phyloP scores from a whole-genome alignment of 169 alveolate species.

The Hepatocystis sp. region DNA sequence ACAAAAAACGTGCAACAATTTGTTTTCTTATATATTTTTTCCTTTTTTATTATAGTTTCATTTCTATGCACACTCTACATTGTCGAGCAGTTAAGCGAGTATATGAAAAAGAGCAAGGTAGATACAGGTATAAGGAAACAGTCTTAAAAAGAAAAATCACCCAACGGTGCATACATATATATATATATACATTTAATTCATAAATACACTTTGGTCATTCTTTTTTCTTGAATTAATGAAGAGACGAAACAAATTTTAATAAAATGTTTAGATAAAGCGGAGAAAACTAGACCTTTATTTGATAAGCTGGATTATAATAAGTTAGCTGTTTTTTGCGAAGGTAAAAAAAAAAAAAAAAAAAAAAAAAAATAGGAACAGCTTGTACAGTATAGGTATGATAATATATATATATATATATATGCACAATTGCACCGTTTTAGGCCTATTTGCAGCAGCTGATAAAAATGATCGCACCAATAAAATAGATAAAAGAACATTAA shows the following conservation, averaged over 20 bases:
- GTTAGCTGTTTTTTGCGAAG: slow-evolving; percentile 50
- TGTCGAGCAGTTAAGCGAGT: slow-evolving; percentile 58
- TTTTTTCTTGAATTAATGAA: slow-evolving; percentile 2
- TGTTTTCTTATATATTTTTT: slow-evolving; percentile 9
- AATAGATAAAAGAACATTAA: slow-evolving; percentile 62
- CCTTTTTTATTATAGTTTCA: slow-evolving; percentile 26
- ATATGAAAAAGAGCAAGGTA: slow-evolving; percentile 20
- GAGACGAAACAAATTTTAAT: slow-evolving; percentile 53
- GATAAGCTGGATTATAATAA: slow-evolving; percentile 31
- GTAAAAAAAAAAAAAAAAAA: slow-evolving; percentile 19
- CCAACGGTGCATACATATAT: background rate
- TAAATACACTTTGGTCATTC: no score
- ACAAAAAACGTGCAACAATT: background rate
- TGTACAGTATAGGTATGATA: slow-evolving; percentile 23
- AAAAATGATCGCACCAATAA: slow-evolving; percentile 38
- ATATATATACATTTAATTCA: background rate
- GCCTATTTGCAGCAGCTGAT: slow-evolving; percentile 65
- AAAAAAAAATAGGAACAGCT: background rate
- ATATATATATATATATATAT: no score
- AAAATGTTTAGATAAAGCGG: slow-evolving; percentile 52
- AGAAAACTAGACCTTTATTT: slow-evolving; percentile 24
- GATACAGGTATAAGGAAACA: slow-evolving; percentile 47
- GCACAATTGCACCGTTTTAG: no score
- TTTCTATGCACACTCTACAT: slow-evolving; percentile 53
- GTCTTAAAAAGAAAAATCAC: background rate